These are phyloP conservation scores for Lecanicillium sp. DNA, from an alignment of 2,329 filamentous ascomycete genomes.

Conservation along the genomic window DNA sequence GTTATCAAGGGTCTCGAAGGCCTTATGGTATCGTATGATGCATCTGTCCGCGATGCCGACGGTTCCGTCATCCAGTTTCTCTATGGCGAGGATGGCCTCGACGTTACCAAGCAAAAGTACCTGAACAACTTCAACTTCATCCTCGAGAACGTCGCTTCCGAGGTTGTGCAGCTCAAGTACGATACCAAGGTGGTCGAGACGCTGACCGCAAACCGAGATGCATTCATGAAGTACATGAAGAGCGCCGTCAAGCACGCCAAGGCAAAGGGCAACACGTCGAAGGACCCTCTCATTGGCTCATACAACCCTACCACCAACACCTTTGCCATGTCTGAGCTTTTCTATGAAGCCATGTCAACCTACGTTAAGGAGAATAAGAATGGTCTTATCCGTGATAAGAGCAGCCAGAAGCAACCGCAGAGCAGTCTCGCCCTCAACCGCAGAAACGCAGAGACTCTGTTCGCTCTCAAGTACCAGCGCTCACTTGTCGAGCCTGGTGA, in stretches of 20 bases:
- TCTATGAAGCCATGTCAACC: conserved; percentile 64
- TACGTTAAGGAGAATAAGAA: conserved; percentile 76
- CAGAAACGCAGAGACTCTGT: conserved; percentile 74
- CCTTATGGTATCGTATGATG: conserved; percentile 85
- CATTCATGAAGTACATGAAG: conserved; percentile 74
- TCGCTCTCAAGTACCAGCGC: conserved; percentile 87
- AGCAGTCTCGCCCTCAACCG: conserved; percentile 40
- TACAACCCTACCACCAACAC: conserved; percentile 72
- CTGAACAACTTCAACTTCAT: conserved; percentile 86
- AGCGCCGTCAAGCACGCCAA: conserved; percentile 68
- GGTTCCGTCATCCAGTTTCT: conserved; percentile 91
- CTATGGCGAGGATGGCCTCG: conserved; percentile 93
- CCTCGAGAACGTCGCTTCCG: conserved; percentile 75
- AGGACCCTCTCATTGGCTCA: conserved; percentile 68
- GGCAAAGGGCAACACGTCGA: conserved; percentile 47
- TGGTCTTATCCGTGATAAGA: conserved; percentile 46
- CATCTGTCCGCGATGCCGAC: conserved; percentile 87
- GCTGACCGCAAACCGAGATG: conserved; percentile 47
- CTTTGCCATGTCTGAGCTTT: conserved; percentile 85
- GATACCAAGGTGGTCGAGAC: conserved; percentile 40
- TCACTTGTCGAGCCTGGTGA: conserved; percentile 93
- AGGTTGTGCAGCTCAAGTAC: conserved; percentile 71
- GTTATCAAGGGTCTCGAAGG: conserved; percentile 99
- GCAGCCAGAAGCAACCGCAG: conserved; percentile 25
- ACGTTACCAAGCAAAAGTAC: conserved; percentile 91